Base-by-base conservation (phyloP, 2,329 filamentous ascomycete species). In the Chaetomium strumarium region DNA sequence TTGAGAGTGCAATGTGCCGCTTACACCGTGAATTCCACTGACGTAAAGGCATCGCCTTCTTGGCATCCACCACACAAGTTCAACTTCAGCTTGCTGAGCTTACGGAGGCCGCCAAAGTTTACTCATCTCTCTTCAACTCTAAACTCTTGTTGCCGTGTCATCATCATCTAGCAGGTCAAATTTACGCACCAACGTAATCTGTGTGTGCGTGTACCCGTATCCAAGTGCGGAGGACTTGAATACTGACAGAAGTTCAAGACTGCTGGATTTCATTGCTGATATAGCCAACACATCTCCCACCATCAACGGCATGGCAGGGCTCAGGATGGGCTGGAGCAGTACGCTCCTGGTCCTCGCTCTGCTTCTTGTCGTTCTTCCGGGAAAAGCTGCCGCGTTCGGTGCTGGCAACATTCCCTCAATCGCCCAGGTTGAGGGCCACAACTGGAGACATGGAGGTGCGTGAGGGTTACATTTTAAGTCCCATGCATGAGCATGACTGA, bases 331-430 rank as follows among this genome's bases (percentile, higher is more conserved):
- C 65, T 75, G 74, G 70, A 72, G 72, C 68, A 66, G 73, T 64
- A 68, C 76, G 67, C 70, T 84, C 65, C 71, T 84, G 51, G 68
- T 78, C 60, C 56, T 79, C 45, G 72, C 70, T 57, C 63, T 84
- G 46, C 63, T 82, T 48, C 68, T 86, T 53, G 66, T 80, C n/a
- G 62, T 84, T 42, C 69, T 85, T 46, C 79, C 81, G 19, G 72
- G 74, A 48, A 75, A 74, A 56, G 81, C 74, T 2, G 72, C 73
- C 19, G 84, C 84, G 4, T 87, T 87, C 64, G 84, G 84, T 24
- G 84, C 84, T 33, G 84, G 84, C 52, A 87, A 87, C 63, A 87
- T 87, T 55, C 84, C 84, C n/a, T 83, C 79, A 17, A 83, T 83
- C 58, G 71, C 71, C 14, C 71, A 83, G 69, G 77, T 85, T 49